These are phyloP conservation scores for Leishmania tarentolae DNA, from an alignment of 208 protist species.

Conservation along the genomic window DNA sequence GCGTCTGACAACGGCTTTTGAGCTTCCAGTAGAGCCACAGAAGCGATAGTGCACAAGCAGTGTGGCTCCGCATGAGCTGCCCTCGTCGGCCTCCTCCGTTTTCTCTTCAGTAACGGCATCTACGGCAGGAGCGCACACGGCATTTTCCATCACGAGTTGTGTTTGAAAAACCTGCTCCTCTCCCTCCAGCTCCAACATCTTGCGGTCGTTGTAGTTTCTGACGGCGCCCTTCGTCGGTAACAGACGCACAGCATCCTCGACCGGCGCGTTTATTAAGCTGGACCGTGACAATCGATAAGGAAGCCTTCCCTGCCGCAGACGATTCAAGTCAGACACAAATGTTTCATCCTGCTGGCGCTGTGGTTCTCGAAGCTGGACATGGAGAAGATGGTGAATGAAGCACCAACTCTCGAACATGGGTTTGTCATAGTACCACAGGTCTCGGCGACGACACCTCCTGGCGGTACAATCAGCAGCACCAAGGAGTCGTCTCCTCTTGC, in stretches of 20 bases:
- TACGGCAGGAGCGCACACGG: background rate
- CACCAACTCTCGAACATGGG: conserved; percentile 72
- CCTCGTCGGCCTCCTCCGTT: background rate
- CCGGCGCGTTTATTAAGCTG: conserved; percentile 52
- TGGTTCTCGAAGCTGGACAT: conserved; percentile 57
- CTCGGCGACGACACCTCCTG: background rate
- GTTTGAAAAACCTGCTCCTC: conserved; percentile 50
- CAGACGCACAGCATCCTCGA: conserved; percentile 68
- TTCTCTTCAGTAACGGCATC: background rate
- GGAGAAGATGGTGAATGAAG: conserved; percentile 65
- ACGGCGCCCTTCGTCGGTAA: conserved; percentile 66
- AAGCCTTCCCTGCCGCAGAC: conserved; percentile 63
- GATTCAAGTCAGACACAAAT: conserved; percentile 68
- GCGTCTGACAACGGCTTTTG: background rate
- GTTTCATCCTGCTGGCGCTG: conserved; percentile 53
- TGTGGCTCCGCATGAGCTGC: background rate
- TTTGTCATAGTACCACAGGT: conserved; percentile 41
- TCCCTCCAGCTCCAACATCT: conserved; percentile 70
- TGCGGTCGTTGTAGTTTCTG: conserved; percentile 65
- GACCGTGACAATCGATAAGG: conserved; percentile 65
- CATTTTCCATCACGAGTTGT: conserved; percentile 26
- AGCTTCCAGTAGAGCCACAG: background rate
- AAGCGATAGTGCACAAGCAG: conserved; percentile 27
- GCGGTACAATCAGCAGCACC: background rate
- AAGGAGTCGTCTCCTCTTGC: background rate